Conservation (phyloP, 768 basidiomycete genomes). For the Amanita thiersii region DNA sequence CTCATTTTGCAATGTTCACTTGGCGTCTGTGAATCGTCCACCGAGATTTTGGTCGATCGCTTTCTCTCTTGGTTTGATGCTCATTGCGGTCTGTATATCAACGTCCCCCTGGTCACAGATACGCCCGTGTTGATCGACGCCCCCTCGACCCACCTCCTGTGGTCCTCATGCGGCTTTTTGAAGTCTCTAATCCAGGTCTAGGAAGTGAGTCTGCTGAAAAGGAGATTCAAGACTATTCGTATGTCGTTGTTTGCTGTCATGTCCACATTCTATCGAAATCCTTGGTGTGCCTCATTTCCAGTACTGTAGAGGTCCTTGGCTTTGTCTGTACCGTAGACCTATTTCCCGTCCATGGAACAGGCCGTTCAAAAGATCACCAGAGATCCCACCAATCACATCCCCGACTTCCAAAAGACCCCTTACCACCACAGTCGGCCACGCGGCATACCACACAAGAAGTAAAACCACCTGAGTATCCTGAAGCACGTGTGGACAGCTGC, state of each 20-base stretch:
- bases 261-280: slow-evolving; percentile 8
- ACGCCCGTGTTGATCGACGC: slow-evolving; percentile 52
- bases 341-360: slow-evolving; percentile 44
- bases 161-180: slow-evolving; percentile 41
- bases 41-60: neutral
- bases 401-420: slow-evolving; percentile 6
- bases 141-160: slow-evolving; percentile 65
- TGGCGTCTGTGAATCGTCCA: neutral
- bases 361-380: slow-evolving; percentile 5
- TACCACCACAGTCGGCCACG: slow-evolving; percentile 3
- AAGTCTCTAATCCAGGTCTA: slow-evolving; percentile 34
- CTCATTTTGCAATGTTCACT: slow-evolving; percentile 5
- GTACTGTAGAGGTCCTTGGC: slow-evolving; percentile 55
- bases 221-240: slow-evolving; percentile 44
- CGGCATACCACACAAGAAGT: too few species aligned
- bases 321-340: slow-evolving; percentile 74
- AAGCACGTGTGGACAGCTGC: too few species aligned
- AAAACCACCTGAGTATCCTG: too few species aligned
- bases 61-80: too few species aligned
- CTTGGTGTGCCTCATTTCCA: slow-evolving; percentile 24
- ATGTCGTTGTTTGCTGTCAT: slow-evolving; percentile 14
- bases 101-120: slow-evolving; percentile 24
- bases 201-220: slow-evolving; percentile 26
- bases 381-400: slow-evolving; percentile 8
- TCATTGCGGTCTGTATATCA: too few species aligned